phyloP scores from a whole-genome alignment of 805 yeast species.

The Starmerella riodocensis region DNA sequence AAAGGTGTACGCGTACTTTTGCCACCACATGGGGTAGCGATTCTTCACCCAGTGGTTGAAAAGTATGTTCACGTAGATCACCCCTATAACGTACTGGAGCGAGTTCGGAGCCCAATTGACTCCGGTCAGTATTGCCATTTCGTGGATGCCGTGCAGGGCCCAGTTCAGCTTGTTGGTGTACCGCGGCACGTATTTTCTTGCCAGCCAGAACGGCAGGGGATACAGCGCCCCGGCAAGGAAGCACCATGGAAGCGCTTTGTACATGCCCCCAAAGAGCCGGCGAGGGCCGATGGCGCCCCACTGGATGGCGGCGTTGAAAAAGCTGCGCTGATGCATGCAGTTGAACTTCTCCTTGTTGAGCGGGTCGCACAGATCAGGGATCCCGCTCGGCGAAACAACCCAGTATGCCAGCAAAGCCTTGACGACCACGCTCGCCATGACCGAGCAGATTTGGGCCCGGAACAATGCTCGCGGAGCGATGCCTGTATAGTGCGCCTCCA shows the following conservation, averaged over 20 bases:
- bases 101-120: conserved; percentile 35
- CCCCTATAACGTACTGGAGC: conserved; percentile 33
- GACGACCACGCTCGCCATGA: conserved; percentile 33
- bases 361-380: conserved; percentile 34
- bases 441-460: conserved; percentile 30
- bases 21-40: conserved; percentile 40
- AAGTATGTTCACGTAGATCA: conserved; percentile 29
- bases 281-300: conserved; percentile 57
- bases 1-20: conserved; percentile 38
- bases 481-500: conserved; percentile 34
- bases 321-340: conserved; percentile 31
- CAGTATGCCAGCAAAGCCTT: conserved; percentile 33
- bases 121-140: conserved; percentile 17
- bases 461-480: conserved; percentile 34
- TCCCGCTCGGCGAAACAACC: conserved; percentile 29
- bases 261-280: conserved; percentile 35
- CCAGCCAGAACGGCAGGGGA: conserved; percentile 20
- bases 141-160: conserved; percentile 13
- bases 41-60: conserved; percentile 36
- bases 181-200: conserved; percentile 13
- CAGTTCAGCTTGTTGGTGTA: conserved; percentile 15
- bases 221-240: conserved; percentile 40
- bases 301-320: conserved; percentile 39
- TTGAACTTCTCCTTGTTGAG: conserved; percentile 33
- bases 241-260: conserved; percentile 51